Evolutionary conservation across 352 stramenopile genomes (phyloP), one percentile per base, ranked within the genome.

Genomic region (Globisporangium nodosum): DNA sequence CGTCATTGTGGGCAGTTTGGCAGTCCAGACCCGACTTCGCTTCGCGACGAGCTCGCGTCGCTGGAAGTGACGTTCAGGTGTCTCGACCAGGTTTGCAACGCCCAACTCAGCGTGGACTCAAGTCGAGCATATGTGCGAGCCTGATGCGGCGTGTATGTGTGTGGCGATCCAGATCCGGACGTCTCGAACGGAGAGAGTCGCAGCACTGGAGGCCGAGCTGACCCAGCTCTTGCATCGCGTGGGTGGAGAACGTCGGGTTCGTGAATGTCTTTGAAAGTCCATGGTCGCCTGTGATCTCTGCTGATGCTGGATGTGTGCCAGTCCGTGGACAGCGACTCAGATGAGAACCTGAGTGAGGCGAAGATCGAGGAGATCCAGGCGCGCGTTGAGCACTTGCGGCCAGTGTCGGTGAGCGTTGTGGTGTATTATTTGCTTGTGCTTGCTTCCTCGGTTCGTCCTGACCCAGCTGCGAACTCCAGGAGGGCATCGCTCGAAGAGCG

Each of bases 1-100:
- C 63, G 18, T 12, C 61, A 20, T 64, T 65, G 18, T 1, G 1
- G 60, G 2, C 42, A 71, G 43, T 54, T 67, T 40, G 56, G 54
- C 21, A 40, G 21, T 11, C 4, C 60, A 42, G 40, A 48, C 3
- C 30, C 49, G 9, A 54, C 55, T 13, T 43, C 64, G n/a, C 60
- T 78, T 11, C 66, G 71, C 1, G 69, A 83, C 33, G 49, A 55
- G 51, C 61, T 80, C 18, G 61, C 63, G 13, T 58, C 66, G 15
- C 49, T 83, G 33, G 66, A 78, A 52, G 64, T 75, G 45, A 73
- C 79, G 40, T 70, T 68, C 37, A 67, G 74, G 18, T 73, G 71
- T 37, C 47, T 83, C 4, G 60, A 78, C 20, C 70, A 68, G 57
- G 73, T 82, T 31, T 20, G 18, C 15, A 16, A 20, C 5, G 39